These are phyloP conservation scores for Gymnopilus dilepis DNA, from an alignment of 768 basidiomycete genomes.

Conservation along the genomic window DNA sequence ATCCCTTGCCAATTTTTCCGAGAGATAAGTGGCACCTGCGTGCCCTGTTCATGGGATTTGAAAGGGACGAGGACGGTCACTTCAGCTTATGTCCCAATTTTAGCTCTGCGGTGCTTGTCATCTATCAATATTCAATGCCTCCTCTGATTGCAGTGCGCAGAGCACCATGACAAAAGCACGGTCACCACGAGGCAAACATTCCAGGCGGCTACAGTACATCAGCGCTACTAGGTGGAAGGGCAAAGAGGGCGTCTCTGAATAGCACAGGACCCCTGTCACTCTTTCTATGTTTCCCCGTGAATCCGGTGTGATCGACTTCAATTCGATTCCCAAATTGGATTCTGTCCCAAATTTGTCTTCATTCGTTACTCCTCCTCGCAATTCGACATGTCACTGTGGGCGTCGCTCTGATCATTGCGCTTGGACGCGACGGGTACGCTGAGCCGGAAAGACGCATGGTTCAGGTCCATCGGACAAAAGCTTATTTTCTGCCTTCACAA, in stretches of 20 bases:
- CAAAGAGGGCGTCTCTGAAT: slow-evolving; percentile 9
- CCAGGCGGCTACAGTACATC: slow-evolving; percentile 3
- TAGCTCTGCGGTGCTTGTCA: neutral
- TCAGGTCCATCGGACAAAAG: slow-evolving; percentile 3
- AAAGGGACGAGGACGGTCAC: neutral
- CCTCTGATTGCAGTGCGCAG: slow-evolving; percentile 3
- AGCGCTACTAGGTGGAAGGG: neutral
- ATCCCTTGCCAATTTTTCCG: neutral
- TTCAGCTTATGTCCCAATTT: neutral
- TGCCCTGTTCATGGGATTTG: neutral
- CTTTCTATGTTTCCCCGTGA: neutral
- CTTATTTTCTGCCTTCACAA: neutral
- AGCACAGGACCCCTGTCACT: slow-evolving; percentile 7
- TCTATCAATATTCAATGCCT: too few relatives aligned
- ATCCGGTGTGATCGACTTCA: neutral
- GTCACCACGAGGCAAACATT: neutral
- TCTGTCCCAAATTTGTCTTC: neutral
- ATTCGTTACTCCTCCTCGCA: neutral
- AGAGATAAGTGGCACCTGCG: neutral
- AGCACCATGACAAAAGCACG: slow-evolving; percentile 1
- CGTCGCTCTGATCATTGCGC: slow-evolving; percentile 3
- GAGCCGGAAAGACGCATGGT: neutral
- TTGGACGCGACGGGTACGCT: slow-evolving; percentile 4
- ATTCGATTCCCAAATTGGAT: neutral
- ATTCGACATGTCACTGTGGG: slow-evolving; percentile 12